These are phyloP conservation scores for Colletotrichum tropicale DNA, from an alignment of 2,329 filamentous ascomycete genomes.

Conservation along the genomic window DNA sequence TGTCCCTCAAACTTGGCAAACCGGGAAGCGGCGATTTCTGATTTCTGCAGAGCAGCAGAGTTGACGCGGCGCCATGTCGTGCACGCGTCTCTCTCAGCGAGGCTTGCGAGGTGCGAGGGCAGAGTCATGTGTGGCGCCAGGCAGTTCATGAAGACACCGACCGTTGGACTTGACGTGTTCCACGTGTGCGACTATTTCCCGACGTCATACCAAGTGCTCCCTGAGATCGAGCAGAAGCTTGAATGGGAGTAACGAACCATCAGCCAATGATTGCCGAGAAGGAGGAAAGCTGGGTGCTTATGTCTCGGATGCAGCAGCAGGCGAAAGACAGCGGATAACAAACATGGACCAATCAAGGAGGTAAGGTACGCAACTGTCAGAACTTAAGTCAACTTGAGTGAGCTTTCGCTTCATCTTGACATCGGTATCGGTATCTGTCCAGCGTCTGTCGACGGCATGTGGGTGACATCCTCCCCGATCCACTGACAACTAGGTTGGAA, in stretches of 20 bases:
- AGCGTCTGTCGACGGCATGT: not conserved
- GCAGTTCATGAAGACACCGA: not conserved
- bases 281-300: not conserved
- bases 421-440: not conserved
- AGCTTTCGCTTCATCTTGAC: not conserved
- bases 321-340: not conserved
- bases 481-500: not conserved
- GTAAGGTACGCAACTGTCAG: not conserved
- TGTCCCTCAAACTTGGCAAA: not conserved
- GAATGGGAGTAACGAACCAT: not conserved
- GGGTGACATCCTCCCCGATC: not conserved
- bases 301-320: not conserved
- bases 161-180: not conserved
- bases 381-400: not conserved
- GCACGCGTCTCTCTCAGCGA: not conserved
- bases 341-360: not conserved
- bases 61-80: not conserved
- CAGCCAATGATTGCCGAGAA: not conserved
- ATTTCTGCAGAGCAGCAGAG: not conserved
- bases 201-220: not conserved
- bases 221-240: not conserved
- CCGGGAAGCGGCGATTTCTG: not conserved
- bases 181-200: not conserved
- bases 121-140: not conserved
- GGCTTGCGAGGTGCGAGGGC: not conserved